phyloP scores from a whole-genome alignment of 352 stramenopile species.

The Pythium utonaiense region DNA sequence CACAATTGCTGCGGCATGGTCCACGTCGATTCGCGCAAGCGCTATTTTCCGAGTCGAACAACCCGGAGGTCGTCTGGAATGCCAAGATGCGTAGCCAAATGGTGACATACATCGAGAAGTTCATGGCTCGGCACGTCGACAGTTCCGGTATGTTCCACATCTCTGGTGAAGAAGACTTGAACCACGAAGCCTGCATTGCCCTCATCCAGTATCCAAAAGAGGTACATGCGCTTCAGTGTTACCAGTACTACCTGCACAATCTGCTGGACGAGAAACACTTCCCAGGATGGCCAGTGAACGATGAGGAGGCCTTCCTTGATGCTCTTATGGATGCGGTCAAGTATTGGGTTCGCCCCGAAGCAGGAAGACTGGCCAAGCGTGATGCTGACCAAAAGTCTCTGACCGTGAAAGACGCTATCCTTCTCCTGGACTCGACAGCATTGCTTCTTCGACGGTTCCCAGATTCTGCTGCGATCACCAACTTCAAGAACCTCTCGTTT shows the following conservation, averaged over 20 bases:
- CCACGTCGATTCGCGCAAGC: conserved; percentile 69
- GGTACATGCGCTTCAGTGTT: conserved; percentile 83
- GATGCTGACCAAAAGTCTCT: conserved; percentile 57
- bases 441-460: conserved; percentile 73
- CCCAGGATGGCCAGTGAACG: conserved; percentile 87
- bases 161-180: conserved; percentile 52
- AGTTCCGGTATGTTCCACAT: conserved; percentile 72
- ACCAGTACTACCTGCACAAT: conserved; percentile 88
- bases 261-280: conserved; percentile 82
- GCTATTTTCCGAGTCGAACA: conserved; percentile 81
- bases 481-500: conserved; percentile 60
- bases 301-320: conserved; percentile 68
- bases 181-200: conserved; percentile 76
- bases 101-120: conserved; percentile 84
- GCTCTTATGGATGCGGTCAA: conserved; percentile 74
- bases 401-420: conserved; percentile 63
- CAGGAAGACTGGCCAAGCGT: conserved; percentile 36
- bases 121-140: conserved; percentile 73
- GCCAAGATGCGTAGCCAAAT: conserved; percentile 83
- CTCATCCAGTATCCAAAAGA: conserved; percentile 82
- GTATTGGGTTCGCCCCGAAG: conserved; percentile 69
- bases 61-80: conserved; percentile 87
- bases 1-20: conserved; percentile 77
- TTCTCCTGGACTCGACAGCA: conserved; percentile 67
- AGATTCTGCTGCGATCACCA: conserved; percentile 55